Base-by-base conservation (phyloP, 1,284 basidiomycete genomes). In the Ceratobasidium sp. region DNA sequence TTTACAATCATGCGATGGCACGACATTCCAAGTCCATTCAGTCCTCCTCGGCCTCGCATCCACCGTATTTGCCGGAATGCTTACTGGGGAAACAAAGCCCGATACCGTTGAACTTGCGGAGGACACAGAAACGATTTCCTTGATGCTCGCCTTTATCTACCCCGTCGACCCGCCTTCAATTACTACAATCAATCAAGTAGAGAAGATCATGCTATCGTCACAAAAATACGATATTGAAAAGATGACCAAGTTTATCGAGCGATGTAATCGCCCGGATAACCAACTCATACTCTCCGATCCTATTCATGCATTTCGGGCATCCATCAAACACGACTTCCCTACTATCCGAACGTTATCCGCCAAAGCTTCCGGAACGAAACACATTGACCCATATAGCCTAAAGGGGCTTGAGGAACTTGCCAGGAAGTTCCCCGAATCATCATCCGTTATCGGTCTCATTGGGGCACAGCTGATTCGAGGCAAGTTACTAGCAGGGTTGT, bases 111-210 rank as follows among this genome's bases (percentile, higher is more conserved):
- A 50, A 13, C 59, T 62, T 36, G 33, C 59, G n/a, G 59, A 62
- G 23, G 59, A 62, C 25, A 47, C 59, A 1, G 59, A 62, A 19
- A 47, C 59, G 1, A 29, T 62, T 21, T 62, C 59, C 13, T 42
- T 62, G 47, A 50, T 62, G 46, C 59, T 62, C 9, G 62, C 62
- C 13, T 62, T 62, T 33, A 52, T 42, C 11, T 62, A 62, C 16
- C 59, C 59, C 21, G 47, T 52, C n/a, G 21, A 30, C 2, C 29
- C 25, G 19, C 59, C 47, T 9, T 5, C 8, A 2, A 41, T 62
- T 19, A 19, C 47, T 23, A 62, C 47, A 21, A 21, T 41, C 16
- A 9, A 1, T 14, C 46, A 36, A n/a, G 33, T 62, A 2, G 59
- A 62, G 14, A 62, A 52, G 19, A 19, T 19, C 14, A 62, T 62